These are phyloP conservation scores for Coleophoma crateriformis DNA, from an alignment of 2,329 filamentous ascomycete species.

Conservation along the genomic window DNA sequence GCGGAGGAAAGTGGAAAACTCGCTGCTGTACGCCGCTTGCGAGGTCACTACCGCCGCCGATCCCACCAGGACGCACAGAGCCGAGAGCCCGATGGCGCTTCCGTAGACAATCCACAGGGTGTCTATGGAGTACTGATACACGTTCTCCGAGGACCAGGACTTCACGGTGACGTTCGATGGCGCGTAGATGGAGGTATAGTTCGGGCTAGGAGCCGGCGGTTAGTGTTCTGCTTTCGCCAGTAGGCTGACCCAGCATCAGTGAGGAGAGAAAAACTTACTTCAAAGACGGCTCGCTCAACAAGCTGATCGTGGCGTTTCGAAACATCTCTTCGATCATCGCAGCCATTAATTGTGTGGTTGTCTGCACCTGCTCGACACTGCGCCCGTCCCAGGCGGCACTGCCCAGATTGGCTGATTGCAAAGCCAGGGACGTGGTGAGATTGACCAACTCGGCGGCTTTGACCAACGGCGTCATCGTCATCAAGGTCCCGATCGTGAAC, in stretches of 20 bases:
- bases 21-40: not conserved
- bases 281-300: not conserved
- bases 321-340: not conserved
- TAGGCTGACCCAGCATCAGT: not conserved
- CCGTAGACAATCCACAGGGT: not conserved
- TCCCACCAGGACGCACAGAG: not conserved
- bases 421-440: not conserved
- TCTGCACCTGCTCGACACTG: not conserved
- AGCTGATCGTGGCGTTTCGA: not conserved
- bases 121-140: not conserved
- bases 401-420: not conserved
- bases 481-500: not conserved
- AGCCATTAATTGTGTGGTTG: not conserved
- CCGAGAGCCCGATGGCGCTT: not conserved
- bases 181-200: not conserved
- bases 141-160: not conserved
- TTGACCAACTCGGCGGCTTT: not conserved
- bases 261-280: not conserved
- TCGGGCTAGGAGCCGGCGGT: not conserved
- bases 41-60: not conserved
- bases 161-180: not conserved
- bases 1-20: not conserved
- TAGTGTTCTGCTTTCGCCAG: not conserved
- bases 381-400: not conserved
- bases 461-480: not conserved